A percentile compares a stretch with the other conserved stretches of the same genome.
These are phyloP conservation scores for Eimeria necatrix DNA, from an alignment of 169 alveolate species.

Conservation along the genomic window DNA sequence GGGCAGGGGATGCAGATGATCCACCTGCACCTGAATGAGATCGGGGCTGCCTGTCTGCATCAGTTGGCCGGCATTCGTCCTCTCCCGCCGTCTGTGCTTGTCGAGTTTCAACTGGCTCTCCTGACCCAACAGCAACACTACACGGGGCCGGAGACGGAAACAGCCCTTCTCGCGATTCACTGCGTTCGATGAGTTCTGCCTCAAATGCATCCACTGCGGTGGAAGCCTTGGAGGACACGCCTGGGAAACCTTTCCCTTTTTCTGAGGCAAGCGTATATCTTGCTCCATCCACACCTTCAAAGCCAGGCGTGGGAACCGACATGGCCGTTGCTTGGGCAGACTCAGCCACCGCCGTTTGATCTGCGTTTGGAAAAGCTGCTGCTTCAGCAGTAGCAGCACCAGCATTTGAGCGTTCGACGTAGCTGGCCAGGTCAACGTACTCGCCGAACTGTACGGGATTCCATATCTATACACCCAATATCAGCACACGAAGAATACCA, in stretches of 20 bases:
- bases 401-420: conserved; percentile 33
- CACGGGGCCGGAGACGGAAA: too few relatives aligned
- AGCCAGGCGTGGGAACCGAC: neutral
- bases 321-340: too few relatives aligned
- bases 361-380: neutral
- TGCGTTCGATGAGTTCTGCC: neutral
- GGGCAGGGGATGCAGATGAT: neutral
- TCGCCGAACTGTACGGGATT: conserved; percentile 82
- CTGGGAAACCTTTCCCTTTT: neutral
- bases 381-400: conserved; percentile 30
- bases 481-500: neutral
- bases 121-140: too few relatives aligned
- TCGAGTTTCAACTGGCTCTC: too few relatives aligned
- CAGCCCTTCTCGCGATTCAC: too few relatives aligned
- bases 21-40: neutral
- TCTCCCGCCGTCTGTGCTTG: too few relatives aligned
- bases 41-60: neutral
- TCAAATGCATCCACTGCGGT: conserved; percentile 2
- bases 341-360: neutral
- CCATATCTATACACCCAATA: conserved; percentile 69
- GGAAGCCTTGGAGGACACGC: neutral
- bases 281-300: neutral
- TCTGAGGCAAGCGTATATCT: neutral
- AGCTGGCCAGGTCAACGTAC: conserved; percentile 72
- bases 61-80: too few relatives aligned